Percentiles rank a stretch among this genome's conserved stretches.
phyloP scores from a whole-genome alignment of 768 basidiomycete species.

The Boletus patriciae region DNA sequence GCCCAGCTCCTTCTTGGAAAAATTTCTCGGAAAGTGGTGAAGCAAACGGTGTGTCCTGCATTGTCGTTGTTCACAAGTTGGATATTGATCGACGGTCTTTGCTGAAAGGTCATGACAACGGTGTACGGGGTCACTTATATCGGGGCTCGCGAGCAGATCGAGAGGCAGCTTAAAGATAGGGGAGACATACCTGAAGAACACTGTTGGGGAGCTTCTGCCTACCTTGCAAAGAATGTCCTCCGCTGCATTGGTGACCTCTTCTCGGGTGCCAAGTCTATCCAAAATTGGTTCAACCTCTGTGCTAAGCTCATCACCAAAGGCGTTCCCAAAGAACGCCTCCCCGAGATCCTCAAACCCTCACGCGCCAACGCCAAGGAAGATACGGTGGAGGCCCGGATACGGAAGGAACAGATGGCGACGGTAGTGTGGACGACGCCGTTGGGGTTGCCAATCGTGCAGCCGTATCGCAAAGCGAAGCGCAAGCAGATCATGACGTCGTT shows the following conservation, averaged over 20 bases:
- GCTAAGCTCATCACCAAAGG: constrained; percentile 86
- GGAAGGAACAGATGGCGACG: constrained; percentile 90
- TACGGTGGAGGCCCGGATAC: constrained; percentile 43
- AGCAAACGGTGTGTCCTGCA: constrained; percentile 77
- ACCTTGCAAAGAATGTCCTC: constrained; percentile 79
- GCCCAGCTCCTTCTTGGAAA: constrained; percentile 72
- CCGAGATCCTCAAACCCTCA: constrained; percentile 37
- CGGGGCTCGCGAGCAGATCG: constrained; percentile 94
- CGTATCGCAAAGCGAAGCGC: constrained; percentile 80
- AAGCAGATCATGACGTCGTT: constrained; percentile 83
- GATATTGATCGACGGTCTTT: not conserved
- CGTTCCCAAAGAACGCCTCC: constrained; percentile 69
- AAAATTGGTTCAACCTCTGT: constrained; percentile 83
- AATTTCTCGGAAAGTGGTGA: constrained; percentile 90
- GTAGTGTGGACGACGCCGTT: constrained; percentile 97
- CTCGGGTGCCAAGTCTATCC: constrained; percentile 87
- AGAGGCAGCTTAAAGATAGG: constrained; percentile 78
- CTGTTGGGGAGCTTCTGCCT: constrained; percentile 72
- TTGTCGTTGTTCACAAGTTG: not conserved
- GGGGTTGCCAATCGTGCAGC: constrained; percentile 95
- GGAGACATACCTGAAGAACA: constrained; percentile 69
- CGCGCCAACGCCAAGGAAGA: constrained; percentile 12
- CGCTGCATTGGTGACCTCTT: constrained; percentile 89
- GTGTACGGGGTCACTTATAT: constrained; percentile 97
- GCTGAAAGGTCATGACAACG: constrained; percentile 88